These are phyloP conservation scores for Pholiota conissans DNA, from an alignment of 768 basidiomycete genomes.

Conservation along the genomic window DNA sequence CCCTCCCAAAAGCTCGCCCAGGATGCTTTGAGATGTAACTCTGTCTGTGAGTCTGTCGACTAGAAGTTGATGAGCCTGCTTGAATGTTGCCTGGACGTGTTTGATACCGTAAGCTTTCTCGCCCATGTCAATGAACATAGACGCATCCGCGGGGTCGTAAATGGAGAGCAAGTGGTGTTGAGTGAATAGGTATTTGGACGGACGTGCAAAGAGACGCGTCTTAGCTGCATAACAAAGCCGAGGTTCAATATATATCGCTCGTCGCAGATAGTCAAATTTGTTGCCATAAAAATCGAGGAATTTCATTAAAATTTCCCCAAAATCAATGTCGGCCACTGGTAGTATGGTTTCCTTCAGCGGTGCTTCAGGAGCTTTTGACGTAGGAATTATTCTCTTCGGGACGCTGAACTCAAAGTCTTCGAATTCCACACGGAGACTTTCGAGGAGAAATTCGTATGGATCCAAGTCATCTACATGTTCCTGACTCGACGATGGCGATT, in stretches of 20 bases:
- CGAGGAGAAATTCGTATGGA: too few species aligned
- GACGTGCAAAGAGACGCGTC: not conserved
- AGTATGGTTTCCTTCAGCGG: not conserved
- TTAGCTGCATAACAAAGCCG: conserved; percentile 14
- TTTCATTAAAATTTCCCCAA: conserved; percentile 17
- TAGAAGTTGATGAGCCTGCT: conserved; percentile 13
- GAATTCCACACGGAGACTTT: too few species aligned
- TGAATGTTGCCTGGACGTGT: conserved; percentile 22
- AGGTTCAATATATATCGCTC: conserved; percentile 20
- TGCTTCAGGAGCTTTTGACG: too few species aligned
- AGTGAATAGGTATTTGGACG: conserved; percentile 2
- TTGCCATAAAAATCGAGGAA: conserved; percentile 26
- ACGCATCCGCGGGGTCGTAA: conserved; percentile 21
- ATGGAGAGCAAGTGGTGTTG: conserved; percentile 22
- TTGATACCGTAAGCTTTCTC: conserved; percentile 26
- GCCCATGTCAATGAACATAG: conserved; percentile 23
- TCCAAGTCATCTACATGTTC: too few species aligned
- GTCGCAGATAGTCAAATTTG: conserved; percentile 19
- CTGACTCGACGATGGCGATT: too few species aligned
- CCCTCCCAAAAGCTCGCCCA: not conserved
- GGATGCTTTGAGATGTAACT: not conserved
- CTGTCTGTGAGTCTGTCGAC: not conserved
- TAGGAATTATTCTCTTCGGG: too few species aligned
- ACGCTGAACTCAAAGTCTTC: too few species aligned
- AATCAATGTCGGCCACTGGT: conserved; percentile 9